Percentiles rank a stretch among this genome's conserved stretches.
Conservation (phyloP, 495 filamentous ascomycete species). For the Hypoxylon intermedium region DNA sequence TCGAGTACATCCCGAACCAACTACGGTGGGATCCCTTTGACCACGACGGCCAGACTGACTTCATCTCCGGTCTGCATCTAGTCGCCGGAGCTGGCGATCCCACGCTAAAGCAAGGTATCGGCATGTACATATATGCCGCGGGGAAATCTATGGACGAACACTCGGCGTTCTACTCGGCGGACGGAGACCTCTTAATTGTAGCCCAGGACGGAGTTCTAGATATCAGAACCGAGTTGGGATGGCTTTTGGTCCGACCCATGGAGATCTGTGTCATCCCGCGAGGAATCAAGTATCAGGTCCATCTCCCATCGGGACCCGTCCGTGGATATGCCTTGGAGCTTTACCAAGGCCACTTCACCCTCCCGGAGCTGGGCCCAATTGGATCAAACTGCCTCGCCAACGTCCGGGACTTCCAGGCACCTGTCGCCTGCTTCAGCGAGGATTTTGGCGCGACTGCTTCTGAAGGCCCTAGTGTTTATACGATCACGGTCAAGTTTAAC, state of each 20-base stretch:
- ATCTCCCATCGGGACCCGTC: conserved; percentile 65
- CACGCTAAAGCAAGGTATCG: conserved; percentile 79
- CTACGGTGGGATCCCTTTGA: conserved; percentile 93
- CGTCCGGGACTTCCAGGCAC: conserved; percentile 85
- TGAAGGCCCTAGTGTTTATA: conserved; percentile 58
- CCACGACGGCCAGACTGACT: conserved; percentile 70
- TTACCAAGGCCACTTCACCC: conserved; percentile 82
- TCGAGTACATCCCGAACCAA: conserved; percentile 84
- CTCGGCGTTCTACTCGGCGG: conserved; percentile 87
- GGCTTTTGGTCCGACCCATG: conserved; percentile 81
- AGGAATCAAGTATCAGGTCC: conserved; percentile 80
- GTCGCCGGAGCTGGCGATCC: conserved; percentile 85
- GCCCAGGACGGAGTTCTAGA: conserved; percentile 83
- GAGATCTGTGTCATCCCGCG: conserved; percentile 90
- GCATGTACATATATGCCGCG: conserved; percentile 82
- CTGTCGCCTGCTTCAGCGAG: conserved; percentile 78
- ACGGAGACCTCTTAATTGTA: conserved; percentile 88
- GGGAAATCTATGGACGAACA: conserved; percentile 77
- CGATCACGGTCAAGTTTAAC: conserved; percentile 78
- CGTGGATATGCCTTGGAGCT: conserved; percentile 88
- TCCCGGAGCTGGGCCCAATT: conserved; percentile 89
- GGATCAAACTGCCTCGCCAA: conserved; percentile 89
- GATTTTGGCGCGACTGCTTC: conserved; percentile 49
- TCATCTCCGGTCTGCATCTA: conserved; percentile 77
- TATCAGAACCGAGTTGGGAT: conserved; percentile 85